A percentile compares a stretch with the other conserved stretches of the same genome.
phyloP scores from a whole-genome alignment of 768 basidiomycete genomes.

The Serendipita sp. region DNA sequence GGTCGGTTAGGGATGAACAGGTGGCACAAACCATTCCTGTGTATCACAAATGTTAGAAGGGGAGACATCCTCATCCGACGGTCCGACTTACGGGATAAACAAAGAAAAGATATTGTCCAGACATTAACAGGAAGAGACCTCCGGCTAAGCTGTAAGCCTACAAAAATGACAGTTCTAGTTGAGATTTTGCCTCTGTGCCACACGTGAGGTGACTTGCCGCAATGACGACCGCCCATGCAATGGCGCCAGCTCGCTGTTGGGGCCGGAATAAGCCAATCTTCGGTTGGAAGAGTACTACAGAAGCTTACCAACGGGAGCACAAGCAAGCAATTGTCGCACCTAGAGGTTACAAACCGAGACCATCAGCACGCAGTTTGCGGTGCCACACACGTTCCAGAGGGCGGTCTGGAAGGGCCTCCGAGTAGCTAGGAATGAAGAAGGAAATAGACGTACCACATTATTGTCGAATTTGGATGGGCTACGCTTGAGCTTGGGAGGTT shows the following conservation, averaged over 20 bases:
- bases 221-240: slow-evolving; percentile 50
- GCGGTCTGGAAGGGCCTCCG: not conserved
- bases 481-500: not conserved
- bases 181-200: no score
- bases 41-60: not conserved
- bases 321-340: slow-evolving; percentile 70
- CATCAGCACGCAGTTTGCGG: not conserved
- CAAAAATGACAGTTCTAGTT: not conserved
- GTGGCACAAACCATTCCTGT: not conserved
- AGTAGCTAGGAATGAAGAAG: not conserved
- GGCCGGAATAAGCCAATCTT: slow-evolving; percentile 15
- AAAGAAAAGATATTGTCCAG: slow-evolving; percentile 51
- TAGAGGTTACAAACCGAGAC: slow-evolving; percentile 14
- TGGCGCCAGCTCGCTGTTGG: slow-evolving; percentile 47
- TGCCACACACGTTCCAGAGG: not conserved
- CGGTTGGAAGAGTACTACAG: slow-evolving; percentile 16
- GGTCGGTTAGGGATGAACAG: not conserved
- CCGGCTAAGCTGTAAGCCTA: slow-evolving; percentile 53
- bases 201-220: slow-evolving; percentile 26
- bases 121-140: slow-evolving; percentile 42
- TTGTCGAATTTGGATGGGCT: not conserved
- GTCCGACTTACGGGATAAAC: slow-evolving; percentile 45
- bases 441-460: not conserved
- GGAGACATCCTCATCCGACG: not conserved
- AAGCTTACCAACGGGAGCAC: slow-evolving; percentile 49